Base-by-base conservation (phyloP, 176 grass and related monocot species). In the Carex pumila region DNA sequence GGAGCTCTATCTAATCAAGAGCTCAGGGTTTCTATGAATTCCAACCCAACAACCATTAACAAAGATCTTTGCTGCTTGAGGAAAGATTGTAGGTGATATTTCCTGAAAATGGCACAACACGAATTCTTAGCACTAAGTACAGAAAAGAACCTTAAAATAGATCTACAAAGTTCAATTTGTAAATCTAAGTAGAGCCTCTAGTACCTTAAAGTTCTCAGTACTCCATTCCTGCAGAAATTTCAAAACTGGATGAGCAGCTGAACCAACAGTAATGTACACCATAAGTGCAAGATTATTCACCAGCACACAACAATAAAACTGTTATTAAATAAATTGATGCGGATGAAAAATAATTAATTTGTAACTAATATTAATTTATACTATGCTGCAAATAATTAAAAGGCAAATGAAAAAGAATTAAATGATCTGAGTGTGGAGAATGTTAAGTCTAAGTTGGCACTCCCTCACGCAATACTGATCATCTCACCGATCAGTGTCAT, bases 191-290 rank as follows among this genome's bases (percentile, higher is more conserved):
- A 85, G 79, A 85, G 79, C n/a, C n/a, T n/a, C n/a, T n/a, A n/a
- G n/a, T 87, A 95, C 96, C 96, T 99, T 93, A 82, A 99, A 99
- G 83, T 95, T 99, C 79, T 99, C 96, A 89, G 96, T 99, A 79
- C 96, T 90, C 93, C 93, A 99, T 80, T 99, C 96, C 84, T 99
- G 93, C 79, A 99, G 86, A 92, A 99, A 99, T 80, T 99, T 93
- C 87, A 99, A 92, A 88, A 99, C 95, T 86, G 96, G 96, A 92
- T 99, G 90, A 79, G 96, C 96, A 81, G 89, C 93, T 55, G 93
- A 99, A 84, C 93, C 96, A 78, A 99, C 96, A 84, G 93, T 95
- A 59, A 99, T 95, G 83, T 99, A 95, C 53, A 99, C 93, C 93
- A 95, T 99, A 84, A 99, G 89, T 22, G 96, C 93, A 43, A 99